phyloP scores from a whole-genome alignment of 257 asterid species.

The Misopates orontium region DNA sequence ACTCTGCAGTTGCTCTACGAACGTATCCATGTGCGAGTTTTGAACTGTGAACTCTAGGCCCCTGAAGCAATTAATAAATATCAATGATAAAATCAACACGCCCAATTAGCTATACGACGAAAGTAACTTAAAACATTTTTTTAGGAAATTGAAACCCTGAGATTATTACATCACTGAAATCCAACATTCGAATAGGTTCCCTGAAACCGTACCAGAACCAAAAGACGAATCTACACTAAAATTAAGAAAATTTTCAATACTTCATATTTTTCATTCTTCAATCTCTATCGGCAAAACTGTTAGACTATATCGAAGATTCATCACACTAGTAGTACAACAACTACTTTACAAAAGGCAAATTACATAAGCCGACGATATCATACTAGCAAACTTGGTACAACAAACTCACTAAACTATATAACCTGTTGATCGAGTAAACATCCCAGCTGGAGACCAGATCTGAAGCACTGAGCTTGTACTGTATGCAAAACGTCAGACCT shows the following conservation, averaged over 20 bases:
- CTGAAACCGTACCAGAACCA: neutral
- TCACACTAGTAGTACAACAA: neutral
- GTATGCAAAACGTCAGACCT: conserved; percentile 82
- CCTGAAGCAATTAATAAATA: conserved; percentile 47
- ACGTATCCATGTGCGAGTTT: conserved; percentile 82
- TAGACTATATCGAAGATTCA: neutral
- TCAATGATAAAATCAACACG: conserved; percentile 7
- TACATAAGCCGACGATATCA: no score
- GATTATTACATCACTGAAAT: neutral
- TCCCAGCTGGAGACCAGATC: conserved; percentile 97
- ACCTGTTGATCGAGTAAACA: conserved; percentile 78
- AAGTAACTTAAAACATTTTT: no score
- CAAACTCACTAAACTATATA: conserved; percentile 18
- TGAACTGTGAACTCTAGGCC: conserved; percentile 61
- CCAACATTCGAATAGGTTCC: neutral
- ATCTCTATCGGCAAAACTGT: neutral
- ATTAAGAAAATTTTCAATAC: neutral
- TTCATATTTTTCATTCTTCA: neutral
- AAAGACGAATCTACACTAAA: neutral
- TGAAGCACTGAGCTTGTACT: conserved; percentile 80
- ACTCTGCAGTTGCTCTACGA: conserved; percentile 73
- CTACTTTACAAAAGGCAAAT: neutral
- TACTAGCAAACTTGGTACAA: neutral
- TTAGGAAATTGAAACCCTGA: no score
- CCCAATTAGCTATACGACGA: neutral